phyloP scores from a whole-genome alignment of 305 asterid species.

The Fraxinus greggii region DNA sequence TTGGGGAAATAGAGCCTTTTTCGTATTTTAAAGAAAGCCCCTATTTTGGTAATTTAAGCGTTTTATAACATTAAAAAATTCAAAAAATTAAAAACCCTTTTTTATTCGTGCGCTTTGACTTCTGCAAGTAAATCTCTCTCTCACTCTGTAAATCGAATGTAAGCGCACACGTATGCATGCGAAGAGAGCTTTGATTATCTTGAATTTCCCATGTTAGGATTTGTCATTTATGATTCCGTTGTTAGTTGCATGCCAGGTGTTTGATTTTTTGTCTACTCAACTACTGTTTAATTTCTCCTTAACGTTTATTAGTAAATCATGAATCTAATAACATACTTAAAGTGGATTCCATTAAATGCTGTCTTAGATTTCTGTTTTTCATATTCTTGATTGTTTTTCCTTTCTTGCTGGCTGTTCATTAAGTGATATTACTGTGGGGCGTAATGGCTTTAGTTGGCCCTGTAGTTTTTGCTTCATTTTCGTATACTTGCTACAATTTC shows the following conservation, averaged over 20 bases:
- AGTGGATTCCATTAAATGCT: constrained; percentile 3
- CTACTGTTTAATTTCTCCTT: not conserved
- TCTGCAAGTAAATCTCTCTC: not conserved
- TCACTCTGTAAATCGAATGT: not conserved
- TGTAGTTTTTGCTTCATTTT: not conserved
- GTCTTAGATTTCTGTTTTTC: not conserved
- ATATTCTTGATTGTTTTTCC: not conserved
- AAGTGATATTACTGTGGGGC: not conserved
- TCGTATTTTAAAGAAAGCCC: not conserved
- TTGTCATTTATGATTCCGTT: not conserved
- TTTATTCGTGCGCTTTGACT: not conserved
- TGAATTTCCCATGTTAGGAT: not conserved
- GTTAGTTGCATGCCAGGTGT: constrained; percentile 31
- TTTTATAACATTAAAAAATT: too few species aligned
- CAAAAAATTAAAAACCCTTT: not conserved
- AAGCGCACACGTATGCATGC: not conserved
- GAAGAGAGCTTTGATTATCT: not conserved
- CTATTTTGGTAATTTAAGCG: not conserved
- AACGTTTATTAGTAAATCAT: not conserved
- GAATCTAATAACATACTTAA: constrained; percentile 1
- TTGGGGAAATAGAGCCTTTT: not conserved
- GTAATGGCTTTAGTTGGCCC: not conserved
- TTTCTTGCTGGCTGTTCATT: not conserved
- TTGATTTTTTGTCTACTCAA: constrained; percentile 31
- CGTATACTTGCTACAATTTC: not conserved